Conservation (phyloP, 441 rosid genomes). For the Sinapis alba region DNA sequence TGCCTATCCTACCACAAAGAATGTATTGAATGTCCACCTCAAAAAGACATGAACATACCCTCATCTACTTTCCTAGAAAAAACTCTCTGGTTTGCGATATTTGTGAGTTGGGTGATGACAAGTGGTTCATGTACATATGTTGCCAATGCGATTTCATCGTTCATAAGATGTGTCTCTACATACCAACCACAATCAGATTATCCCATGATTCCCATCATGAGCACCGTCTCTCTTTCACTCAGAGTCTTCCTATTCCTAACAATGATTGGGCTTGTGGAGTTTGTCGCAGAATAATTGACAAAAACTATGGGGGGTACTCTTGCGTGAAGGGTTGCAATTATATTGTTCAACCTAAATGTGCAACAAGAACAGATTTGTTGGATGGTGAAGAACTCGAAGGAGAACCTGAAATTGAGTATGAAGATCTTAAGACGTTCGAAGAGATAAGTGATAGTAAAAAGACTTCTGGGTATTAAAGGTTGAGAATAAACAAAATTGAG, state of each 20-base stretch:
- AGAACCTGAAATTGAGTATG: no score
- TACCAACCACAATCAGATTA: not conserved
- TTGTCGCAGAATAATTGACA: no score
- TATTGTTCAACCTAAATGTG: no score
- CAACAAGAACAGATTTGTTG: no score
- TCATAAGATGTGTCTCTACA: not conserved
- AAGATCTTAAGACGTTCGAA: no score
- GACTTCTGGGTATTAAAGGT: not conserved
- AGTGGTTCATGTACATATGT: not conserved
- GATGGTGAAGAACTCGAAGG: no score
- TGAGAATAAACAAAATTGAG: not conserved
- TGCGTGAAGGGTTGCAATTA: no score
- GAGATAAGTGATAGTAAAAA: not conserved
- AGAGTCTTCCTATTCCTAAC: no score
- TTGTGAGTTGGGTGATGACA: not conserved
- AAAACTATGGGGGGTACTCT: no score
- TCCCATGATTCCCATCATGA: not conserved
- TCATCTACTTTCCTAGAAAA: not conserved
- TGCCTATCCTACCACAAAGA: not conserved
- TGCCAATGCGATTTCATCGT: not conserved
- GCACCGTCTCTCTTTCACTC: not conserved
- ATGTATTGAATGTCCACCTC: not conserved
- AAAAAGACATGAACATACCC: not conserved
- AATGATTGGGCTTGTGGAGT: no score
- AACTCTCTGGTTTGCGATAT: not conserved